phyloP scores from a whole-genome alignment of 2,329 filamentous ascomycete species.

The Pseudogymnoascus sp. region DNA sequence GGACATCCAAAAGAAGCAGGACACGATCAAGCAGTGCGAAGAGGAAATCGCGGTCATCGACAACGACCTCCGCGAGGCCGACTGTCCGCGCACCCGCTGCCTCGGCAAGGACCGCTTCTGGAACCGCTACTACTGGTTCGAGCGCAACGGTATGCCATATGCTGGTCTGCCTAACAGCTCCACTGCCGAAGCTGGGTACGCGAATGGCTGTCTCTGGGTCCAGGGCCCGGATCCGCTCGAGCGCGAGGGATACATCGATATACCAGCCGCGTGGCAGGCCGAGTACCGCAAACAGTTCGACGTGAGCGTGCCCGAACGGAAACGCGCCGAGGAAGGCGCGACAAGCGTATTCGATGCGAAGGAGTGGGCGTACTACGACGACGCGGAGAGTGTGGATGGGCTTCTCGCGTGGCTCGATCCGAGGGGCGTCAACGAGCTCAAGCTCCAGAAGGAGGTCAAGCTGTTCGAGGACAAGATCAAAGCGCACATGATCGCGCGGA shows the following conservation, averaged over 20 bases:
- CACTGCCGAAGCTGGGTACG: conserved; percentile 78
- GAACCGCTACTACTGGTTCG: conserved; percentile 99
- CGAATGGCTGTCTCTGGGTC: conserved; percentile 92
- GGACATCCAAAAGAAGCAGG: conserved; percentile 83
- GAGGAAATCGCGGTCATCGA: conserved; percentile 79
- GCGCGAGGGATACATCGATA: conserved; percentile 76
- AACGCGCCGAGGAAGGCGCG: conserved; percentile 73
- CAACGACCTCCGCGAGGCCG: conserved; percentile 86
- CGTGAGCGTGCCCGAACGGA: conserved; percentile 79
- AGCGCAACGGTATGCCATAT: conserved; percentile 96
- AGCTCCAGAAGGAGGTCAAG: conserved; percentile 79
- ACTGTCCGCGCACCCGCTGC: conserved; percentile 82
- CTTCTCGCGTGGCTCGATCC: conserved; percentile 85
- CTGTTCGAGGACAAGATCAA: conserved; percentile 69
- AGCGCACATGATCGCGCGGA: conserved; percentile 73
- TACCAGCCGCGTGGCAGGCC: conserved; percentile 61
- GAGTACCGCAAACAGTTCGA: conserved; percentile 72
- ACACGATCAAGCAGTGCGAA: conserved; percentile 72
- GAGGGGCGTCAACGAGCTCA: conserved; percentile 77
- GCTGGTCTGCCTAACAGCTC: conserved; percentile 81
- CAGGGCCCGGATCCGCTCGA: conserved; percentile 91
- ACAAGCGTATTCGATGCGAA: conserved; percentile 69
- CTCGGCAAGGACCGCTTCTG: conserved; percentile 94
- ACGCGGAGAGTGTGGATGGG: conserved; percentile 67
- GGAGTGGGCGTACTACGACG: conserved; percentile 90